Evolutionary conservation across 345 rosid species (phyloP).

Genomic region (Noccaea bulbosa): DNA sequence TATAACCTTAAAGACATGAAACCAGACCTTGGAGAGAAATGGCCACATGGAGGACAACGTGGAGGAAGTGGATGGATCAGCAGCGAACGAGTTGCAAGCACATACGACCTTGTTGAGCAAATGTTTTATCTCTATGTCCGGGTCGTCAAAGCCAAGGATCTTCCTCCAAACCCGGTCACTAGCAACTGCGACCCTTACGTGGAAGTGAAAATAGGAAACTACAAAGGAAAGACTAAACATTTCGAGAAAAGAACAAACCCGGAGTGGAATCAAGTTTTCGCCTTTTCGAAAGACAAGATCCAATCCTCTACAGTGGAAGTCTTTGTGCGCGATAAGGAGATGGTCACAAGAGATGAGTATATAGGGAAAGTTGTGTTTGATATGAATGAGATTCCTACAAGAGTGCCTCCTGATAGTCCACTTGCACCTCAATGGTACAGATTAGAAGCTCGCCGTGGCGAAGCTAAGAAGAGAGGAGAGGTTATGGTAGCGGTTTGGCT

Average conservation of each 20-base stretch:
- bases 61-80: slow-evolving; percentile 90
- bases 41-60: slow-evolving; percentile 90
- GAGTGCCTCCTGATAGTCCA: slow-evolving; percentile 97
- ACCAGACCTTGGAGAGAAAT: slow-evolving; percentile 90
- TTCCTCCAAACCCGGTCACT: slow-evolving; percentile 68
- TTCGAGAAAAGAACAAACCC: slow-evolving; percentile 79
- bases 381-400: slow-evolving; percentile 88
- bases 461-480: slow-evolving; percentile 68
- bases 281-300: slow-evolving; percentile 81
- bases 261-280: slow-evolving; percentile 85
- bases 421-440: slow-evolving; percentile 95
- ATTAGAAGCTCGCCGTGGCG: slow-evolving; percentile 63
- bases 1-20: slow-evolving; percentile 85
- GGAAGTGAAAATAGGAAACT: slow-evolving; percentile 86
- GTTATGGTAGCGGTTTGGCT: slow-evolving; percentile 96
- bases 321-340: slow-evolving; percentile 72
- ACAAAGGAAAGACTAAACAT: slow-evolving; percentile 78
- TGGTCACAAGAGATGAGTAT: slow-evolving; percentile 79
- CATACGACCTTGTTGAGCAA: slow-evolving; percentile 91
- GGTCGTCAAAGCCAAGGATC: slow-evolving; percentile 84
- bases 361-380: slow-evolving; percentile 81
- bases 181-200: slow-evolving; percentile 80
- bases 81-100: slow-evolving; percentile 80
- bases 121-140: slow-evolving; percentile 81
- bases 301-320: slow-evolving; percentile 83